Evolutionary conservation across 78 protist species (phyloP), one percentile per base, ranked within the genome.

Genomic region (Andalucia godoyi): DNA sequence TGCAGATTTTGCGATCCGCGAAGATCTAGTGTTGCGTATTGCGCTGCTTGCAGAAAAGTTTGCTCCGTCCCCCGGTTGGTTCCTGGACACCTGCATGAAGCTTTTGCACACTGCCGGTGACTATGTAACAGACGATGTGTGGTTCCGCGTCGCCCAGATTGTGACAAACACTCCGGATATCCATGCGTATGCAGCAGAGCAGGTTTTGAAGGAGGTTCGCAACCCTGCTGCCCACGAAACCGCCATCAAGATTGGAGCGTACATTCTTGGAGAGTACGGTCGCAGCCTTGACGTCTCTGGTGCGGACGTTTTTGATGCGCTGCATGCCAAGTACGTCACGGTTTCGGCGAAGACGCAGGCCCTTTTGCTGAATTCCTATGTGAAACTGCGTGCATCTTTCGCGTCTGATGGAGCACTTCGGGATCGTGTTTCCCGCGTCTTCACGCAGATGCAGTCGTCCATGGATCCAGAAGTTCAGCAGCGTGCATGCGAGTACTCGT

Each of bases 241-340:
- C 4, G 68, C 73, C 39, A 78, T 92, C n/a, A 75, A 77, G 62
- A 78, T 88, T 8, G 92, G 81, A 23, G 84, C 77, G 34, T 91
- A 90, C 59, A 27, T 92, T 12, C 81, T 95, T 34, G 98, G 98
- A 52, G 98, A 94, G 78, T 94, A 83, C 64, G 95, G 97, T 25
- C 76, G 75, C 39, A 41, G 61, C 57, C 76, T 68, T 2, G 63
- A 79, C 23, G 23, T 55, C 1, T 18, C 38, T 34, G 49, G 72
- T 42, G 53, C 13, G 36, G 30, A 2, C 42, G 66, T 85, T 73
- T 78, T 89, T 57, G 37, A 41, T 7, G 37, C 38, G 46, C 79
- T 94, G 36, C 81, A 83, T 37, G 3, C 38, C 47, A 74, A 75
- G 38, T 90, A 62, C 68, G 8, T 18, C 41, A 30, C 66, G 33